These are phyloP conservation scores for Chionographis japonica DNA, from an alignment of 106 monocot genomes.

Conservation along the genomic window DNA sequence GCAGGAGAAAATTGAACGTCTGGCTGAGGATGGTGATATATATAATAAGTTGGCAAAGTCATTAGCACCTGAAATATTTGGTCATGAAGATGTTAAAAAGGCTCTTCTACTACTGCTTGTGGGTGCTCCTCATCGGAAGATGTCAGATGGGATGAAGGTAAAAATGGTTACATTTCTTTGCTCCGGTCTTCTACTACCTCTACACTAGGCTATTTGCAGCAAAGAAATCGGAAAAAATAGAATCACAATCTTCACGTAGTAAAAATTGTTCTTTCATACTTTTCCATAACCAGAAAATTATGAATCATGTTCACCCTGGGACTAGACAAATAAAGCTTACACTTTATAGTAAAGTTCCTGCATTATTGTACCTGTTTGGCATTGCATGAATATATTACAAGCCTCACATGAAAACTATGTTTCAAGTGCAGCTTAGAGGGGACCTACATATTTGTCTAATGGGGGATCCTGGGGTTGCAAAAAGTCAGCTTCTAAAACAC, in stretches of 20 bases:
- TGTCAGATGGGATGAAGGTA: conserved; percentile 96
- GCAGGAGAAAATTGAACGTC: conserved; percentile 77
- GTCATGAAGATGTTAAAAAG: conserved; percentile 98
- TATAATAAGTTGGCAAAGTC: conserved; percentile 88
- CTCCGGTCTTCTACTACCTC: no score
- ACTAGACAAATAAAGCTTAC: no score
- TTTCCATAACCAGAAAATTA: no score
- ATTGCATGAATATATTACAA: not conserved
- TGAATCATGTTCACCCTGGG: no score
- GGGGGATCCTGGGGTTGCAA: conserved; percentile 99
- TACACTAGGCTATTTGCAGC: no score
- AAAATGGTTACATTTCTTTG: no score
- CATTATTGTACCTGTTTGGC: no score
- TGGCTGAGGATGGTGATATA: conserved; percentile 95
- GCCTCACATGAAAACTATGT: not conserved
- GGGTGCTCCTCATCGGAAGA: conserved; percentile 91
- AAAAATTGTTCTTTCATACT: no score
- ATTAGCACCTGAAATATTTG: conserved; percentile 98
- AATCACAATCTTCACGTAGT: no score
- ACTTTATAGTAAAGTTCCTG: no score
- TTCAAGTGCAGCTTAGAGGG: conserved; percentile 79
- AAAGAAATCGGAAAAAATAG: no score
- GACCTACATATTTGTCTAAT: conserved; percentile 95
- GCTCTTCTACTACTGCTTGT: conserved; percentile 94
- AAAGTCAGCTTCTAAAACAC: conserved; percentile 95